Conservation (phyloP, 352 stramenopile species). For the Pythium aristosporum region DNA sequence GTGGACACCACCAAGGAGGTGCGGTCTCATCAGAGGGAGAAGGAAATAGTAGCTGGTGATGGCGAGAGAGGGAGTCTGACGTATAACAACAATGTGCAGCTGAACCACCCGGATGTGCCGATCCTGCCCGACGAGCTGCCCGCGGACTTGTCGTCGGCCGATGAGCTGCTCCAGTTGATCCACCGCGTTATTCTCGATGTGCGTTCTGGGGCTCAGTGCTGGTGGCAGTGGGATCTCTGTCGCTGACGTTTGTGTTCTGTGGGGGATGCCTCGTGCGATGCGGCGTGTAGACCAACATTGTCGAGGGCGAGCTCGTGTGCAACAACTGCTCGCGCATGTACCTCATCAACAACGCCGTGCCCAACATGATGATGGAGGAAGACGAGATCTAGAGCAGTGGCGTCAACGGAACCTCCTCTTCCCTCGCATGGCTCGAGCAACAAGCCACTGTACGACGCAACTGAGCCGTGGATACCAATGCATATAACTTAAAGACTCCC, state of each 20-base stretch:
- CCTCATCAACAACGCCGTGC: conserved; percentile 73
- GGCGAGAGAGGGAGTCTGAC: background rate
- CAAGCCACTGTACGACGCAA: background rate
- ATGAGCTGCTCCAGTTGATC: conserved; percentile 73
- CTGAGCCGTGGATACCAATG: background rate
- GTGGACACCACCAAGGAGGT: conserved; percentile 76
- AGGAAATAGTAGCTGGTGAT: background rate
- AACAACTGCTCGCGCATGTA: conserved; percentile 85
- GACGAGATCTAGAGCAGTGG: conserved; percentile 63
- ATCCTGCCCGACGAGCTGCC: conserved; percentile 67
- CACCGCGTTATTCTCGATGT: conserved; percentile 84
- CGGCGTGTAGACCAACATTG: conserved; percentile 69
- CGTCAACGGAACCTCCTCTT: background rate
- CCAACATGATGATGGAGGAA: conserved; percentile 86
- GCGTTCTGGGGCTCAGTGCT: conserved; percentile 18
- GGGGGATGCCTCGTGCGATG: background rate
- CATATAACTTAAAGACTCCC: conserved; percentile 2
- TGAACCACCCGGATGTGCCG: conserved; percentile 80
- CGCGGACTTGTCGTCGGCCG: conserved; percentile 48
- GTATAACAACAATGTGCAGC: conserved; percentile 22
- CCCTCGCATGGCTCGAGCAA: background rate
- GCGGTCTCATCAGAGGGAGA: background rate
- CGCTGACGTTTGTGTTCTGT: background rate
- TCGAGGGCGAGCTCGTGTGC: conserved; percentile 81
- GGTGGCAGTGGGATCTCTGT: background rate